Evolutionary conservation across 805 yeast species (phyloP).

Genomic region (Metschnikowia bowlesiae): DNA sequence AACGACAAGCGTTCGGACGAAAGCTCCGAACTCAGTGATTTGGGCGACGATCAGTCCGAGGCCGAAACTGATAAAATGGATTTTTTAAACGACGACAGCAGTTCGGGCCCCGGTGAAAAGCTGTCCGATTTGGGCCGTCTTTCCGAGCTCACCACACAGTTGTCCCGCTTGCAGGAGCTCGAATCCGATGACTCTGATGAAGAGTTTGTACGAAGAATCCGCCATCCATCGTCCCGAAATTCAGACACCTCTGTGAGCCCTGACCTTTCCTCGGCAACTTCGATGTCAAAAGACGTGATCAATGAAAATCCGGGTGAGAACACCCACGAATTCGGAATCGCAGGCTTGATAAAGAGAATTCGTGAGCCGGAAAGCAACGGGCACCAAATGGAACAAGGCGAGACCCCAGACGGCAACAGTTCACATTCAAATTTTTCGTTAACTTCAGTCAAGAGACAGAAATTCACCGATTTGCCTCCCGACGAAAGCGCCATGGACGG

Average conservation of each 20-base stretch:
- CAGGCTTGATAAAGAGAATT: slow-evolving; percentile 4
- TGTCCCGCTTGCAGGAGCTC: slow-evolving; percentile 37
- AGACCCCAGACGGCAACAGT: neutral
- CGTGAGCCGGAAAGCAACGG: slow-evolving; percentile 3
- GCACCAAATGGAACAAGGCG: slow-evolving; percentile 1
- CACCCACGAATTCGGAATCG: slow-evolving; percentile 3
- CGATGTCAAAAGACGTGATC: neutral
- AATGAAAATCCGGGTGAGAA: neutral
- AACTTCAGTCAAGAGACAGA: neutral
- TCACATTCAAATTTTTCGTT: neutral
- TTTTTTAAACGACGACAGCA: slow-evolving; percentile 34
- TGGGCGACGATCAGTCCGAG: slow-evolving; percentile 66
- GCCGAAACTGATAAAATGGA: slow-evolving; percentile 92
- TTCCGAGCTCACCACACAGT: slow-evolving; percentile 36
- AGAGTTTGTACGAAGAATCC: slow-evolving; percentile 3
- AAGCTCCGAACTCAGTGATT: slow-evolving; percentile 45
- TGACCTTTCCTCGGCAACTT: slow-evolving; percentile 1
- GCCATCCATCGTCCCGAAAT: slow-evolving; percentile 1
- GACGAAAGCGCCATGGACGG: neutral
- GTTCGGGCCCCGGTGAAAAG: slow-evolving; percentile 18
- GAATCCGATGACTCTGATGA: slow-evolving; percentile 31
- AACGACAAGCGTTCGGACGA: slow-evolving; percentile 18
- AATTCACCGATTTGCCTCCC: neutral
- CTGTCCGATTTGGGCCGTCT: slow-evolving; percentile 35
- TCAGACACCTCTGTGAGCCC: slow-evolving; percentile 2